Conservation (phyloP, 164 flowering plant genomes). For the Magnolia changhungtana region DNA sequence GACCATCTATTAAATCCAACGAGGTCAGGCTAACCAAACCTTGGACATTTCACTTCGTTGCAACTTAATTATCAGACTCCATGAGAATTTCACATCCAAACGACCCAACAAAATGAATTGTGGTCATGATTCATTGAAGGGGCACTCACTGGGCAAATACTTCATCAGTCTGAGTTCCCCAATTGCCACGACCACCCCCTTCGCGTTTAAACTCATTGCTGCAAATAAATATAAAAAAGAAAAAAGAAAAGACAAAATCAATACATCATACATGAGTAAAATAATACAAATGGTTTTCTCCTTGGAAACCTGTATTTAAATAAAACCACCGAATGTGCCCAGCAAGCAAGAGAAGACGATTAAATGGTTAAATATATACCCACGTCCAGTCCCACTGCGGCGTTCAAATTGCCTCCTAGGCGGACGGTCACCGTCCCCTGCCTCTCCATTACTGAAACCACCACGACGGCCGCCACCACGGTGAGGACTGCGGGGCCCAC, state of each 20-base stretch:
- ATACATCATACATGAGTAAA: not conserved
- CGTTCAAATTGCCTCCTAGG: conserved; percentile 56
- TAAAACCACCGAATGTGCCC: no score
- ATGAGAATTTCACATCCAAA: no score
- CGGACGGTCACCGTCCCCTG: conserved; percentile 47
- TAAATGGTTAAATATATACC: conserved; percentile 24
- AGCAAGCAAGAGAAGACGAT: no score
- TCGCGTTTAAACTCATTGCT: conserved; percentile 62
- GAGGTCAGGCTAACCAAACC: not conserved
- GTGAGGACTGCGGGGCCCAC: conserved; percentile 10
- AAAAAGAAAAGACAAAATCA: not conserved
- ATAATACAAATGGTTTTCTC: no score
- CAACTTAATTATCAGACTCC: not conserved
- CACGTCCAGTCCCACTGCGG: conserved; percentile 67
- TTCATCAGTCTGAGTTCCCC: conserved; percentile 66
- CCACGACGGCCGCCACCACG: conserved; percentile 64
- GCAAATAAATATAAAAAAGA: not conserved
- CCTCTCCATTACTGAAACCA: conserved; percentile 52
- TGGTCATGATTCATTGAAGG: not conserved
- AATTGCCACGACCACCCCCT: conserved; percentile 65
- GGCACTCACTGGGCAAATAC: conserved; percentile 38
- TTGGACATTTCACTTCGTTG: not conserved
- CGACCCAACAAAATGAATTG: not conserved
- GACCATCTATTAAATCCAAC: no score
- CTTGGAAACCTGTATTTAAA: no score